Percentiles rank a stretch among this genome's conserved stretches.
phyloP scores from a whole-genome alignment of 441 rosid genomes.

The Pelargonium fulgidum region DNA sequence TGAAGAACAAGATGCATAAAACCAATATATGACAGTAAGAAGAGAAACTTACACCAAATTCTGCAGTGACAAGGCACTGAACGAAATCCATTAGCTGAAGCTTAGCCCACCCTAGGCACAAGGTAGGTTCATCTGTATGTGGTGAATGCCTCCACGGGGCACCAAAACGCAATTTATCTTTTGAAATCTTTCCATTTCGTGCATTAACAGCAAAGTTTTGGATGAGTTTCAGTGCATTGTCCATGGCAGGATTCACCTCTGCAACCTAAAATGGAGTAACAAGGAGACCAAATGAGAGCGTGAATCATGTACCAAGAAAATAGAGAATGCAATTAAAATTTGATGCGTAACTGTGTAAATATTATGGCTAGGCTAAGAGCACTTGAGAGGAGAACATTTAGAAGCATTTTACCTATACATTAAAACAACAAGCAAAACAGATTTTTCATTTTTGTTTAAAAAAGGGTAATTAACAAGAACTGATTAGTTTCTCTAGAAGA shows the following conservation, averaged over 20 bases:
- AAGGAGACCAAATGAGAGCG: constrained; percentile 2
- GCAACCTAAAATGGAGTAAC: constrained; percentile 38
- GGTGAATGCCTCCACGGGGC: constrained; percentile 97
- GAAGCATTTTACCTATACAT: neutral
- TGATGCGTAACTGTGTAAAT: neutral
- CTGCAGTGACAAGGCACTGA: constrained; percentile 62
- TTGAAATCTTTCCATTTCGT: constrained; percentile 49
- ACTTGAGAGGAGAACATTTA: neutral
- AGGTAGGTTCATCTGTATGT: constrained; percentile 31
- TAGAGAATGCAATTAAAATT: neutral
- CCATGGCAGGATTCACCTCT: constrained; percentile 90
- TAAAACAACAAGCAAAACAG: neutral
- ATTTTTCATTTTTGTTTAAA: neutral
- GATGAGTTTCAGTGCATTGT: constrained; percentile 53
- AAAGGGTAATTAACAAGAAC: neutral
- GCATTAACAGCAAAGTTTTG: constrained; percentile 70
- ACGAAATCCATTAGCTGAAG: constrained; percentile 91
- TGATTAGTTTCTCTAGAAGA: neutral
- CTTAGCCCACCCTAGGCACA: constrained; percentile 63
- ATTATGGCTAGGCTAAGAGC: neutral
- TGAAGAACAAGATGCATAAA: neutral
- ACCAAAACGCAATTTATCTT: constrained; percentile 69
- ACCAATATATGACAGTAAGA: constrained; percentile 6
- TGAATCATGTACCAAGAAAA: neutral
- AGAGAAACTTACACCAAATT: constrained; percentile 57